These are phyloP conservation scores for Bimuria novae-zelandiae DNA, from an alignment of 2,329 filamentous ascomycete species.

Conservation along the genomic window DNA sequence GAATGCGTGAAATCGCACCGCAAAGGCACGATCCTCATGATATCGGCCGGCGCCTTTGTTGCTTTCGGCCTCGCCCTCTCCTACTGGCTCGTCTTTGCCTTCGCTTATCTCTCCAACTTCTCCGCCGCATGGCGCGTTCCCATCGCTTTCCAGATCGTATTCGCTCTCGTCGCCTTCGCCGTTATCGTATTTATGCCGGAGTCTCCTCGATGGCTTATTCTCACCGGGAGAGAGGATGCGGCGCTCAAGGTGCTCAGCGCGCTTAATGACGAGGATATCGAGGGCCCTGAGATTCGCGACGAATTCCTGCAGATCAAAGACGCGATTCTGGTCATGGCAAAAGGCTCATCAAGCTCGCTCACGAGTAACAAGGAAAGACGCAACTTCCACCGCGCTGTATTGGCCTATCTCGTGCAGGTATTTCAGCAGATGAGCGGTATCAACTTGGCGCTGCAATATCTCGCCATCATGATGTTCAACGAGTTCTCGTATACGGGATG, in stretches of 20 bases:
- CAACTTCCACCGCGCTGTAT: conserved; percentile 48
- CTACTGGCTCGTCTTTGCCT: conserved; percentile 60
- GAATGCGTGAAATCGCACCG: conserved; percentile 51
- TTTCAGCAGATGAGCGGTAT: conserved; percentile 50
- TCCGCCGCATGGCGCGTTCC: conserved; percentile 58
- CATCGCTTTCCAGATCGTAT: conserved; percentile 62
- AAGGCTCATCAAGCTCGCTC: conserved; percentile 27
- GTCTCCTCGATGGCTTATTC: conserved; percentile 62
- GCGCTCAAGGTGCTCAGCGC: conserved; percentile 38
- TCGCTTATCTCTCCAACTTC: conserved; percentile 49
- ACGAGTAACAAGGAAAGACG: conserved; percentile 44
- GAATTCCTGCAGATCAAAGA: conserved; percentile 50
- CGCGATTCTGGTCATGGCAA: conserved; percentile 36
- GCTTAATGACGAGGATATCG: conserved; percentile 32
- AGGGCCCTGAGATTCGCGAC: conserved; percentile 33
- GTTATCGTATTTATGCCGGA: conserved; percentile 59
- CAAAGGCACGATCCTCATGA: conserved; percentile 54
- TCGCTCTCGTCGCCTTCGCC: conserved; percentile 59
- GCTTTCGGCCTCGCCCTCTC: conserved; percentile 54
- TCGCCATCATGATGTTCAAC: conserved; percentile 57
- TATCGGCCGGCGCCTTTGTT: conserved; percentile 57
- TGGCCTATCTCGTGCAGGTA: conserved; percentile 50
- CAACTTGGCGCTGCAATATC: conserved; percentile 41
- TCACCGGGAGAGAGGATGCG: conserved; percentile 59
- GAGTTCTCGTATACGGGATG: conserved; percentile 54